Conservation (phyloP, 176 grass and related monocot species). For the Rhynchospora breviuscula region DNA sequence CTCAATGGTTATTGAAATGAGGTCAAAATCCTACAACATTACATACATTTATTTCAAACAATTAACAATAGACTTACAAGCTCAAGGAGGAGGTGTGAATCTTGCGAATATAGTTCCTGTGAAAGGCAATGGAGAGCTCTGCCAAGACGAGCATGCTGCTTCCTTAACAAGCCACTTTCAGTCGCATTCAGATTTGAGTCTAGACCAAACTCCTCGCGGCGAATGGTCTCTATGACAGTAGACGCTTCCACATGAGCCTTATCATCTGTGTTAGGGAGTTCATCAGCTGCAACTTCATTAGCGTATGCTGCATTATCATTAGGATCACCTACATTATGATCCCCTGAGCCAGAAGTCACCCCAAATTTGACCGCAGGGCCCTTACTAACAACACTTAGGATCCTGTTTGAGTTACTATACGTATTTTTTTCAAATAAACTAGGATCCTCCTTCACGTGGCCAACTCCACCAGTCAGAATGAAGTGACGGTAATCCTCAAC, state of each 20-base stretch:
- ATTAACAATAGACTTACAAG: constrained; percentile 51
- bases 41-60: neutral
- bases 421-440: neutral
- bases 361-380: constrained; percentile 1
- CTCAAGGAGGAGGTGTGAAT: constrained; percentile 95
- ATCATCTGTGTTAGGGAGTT: constrained; percentile 24
- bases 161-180: constrained; percentile 68
- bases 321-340: constrained; percentile 24
- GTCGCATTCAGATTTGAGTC: constrained; percentile 44
- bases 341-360: constrained; percentile 11
- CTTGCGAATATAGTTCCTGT: constrained; percentile 93
- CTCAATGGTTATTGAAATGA: too few relatives aligned
- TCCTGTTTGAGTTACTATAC: neutral
- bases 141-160: constrained; percentile 95
- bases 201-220: constrained; percentile 91
- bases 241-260: constrained; percentile 43
- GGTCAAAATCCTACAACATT: too few relatives aligned
- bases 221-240: constrained; percentile 69
- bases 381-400: neutral
- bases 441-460: constrained; percentile 9
- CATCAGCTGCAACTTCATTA: constrained; percentile 23
- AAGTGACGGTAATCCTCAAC: constrained; percentile 64
- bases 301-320: constrained; percentile 12
- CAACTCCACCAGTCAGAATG: constrained; percentile 38
- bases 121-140: constrained; percentile 96